Conservation (phyloP, 1,284 basidiomycete genomes). For the Caloboletus firmus region DNA sequence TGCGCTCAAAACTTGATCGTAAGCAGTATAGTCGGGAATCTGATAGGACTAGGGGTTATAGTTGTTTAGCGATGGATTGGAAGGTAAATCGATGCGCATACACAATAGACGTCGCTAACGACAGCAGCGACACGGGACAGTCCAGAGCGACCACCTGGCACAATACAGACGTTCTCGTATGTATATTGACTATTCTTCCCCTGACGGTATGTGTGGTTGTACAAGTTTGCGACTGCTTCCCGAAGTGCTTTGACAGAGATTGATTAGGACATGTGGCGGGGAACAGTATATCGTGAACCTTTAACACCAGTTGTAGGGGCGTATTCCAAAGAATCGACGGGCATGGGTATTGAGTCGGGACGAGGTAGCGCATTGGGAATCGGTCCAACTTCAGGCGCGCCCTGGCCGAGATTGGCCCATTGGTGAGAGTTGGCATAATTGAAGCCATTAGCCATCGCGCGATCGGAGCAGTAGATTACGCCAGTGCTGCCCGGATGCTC, state of each 20-base stretch:
- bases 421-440: conserved; percentile 72
- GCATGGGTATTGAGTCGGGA: conserved; percentile 61
- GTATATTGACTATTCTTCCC: conserved; percentile 83
- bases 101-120: conserved; percentile 80
- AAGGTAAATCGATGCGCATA: conserved; percentile 33
- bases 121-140: conserved; percentile 90
- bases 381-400: conserved; percentile 85
- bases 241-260: conserved; percentile 42
- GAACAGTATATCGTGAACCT: conserved; percentile 44
- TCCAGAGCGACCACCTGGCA: conserved; percentile 87
- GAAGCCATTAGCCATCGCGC: conserved; percentile 88
- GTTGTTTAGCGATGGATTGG: background rate
- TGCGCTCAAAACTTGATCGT: conserved; percentile 81
- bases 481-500: conserved; percentile 75
- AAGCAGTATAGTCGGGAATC: conserved; percentile 86
- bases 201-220: conserved; percentile 85
- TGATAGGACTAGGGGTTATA: conserved; percentile 65
- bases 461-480: conserved; percentile 87
- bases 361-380: conserved; percentile 75
- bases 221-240: conserved; percentile 80
- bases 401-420: conserved; percentile 86
- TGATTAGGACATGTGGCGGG: background rate
- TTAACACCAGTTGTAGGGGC: conserved; percentile 92
- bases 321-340: conserved; percentile 83
- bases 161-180: conserved; percentile 87